Evolutionary conservation across 2,329 filamentous ascomycete species (phyloP).

Genomic region (Sarocladium oryzae): DNA sequence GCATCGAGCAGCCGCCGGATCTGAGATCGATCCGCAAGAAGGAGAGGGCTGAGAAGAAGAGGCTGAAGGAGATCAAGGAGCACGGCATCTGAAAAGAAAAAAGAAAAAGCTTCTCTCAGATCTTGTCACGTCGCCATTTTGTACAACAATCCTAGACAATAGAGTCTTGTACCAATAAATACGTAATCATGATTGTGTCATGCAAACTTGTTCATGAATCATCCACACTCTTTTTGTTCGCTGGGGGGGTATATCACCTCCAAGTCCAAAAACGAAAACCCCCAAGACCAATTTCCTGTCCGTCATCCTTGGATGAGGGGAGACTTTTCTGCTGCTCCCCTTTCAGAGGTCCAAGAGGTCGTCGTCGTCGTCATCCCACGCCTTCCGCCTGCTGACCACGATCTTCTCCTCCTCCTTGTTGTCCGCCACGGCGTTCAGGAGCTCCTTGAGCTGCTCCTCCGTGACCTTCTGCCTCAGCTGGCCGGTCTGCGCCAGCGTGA

Average conservation of each 20-base stretch:
- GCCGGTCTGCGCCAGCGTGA: constrained; percentile 82
- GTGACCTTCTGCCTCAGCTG: constrained; percentile 84
- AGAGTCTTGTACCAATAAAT: constrained; percentile 1
- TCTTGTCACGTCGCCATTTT: not conserved
- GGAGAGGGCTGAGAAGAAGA: constrained; percentile 62
- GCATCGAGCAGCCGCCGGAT: constrained; percentile 85
- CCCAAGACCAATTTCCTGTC: no score
- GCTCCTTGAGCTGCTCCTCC: constrained; percentile 87
- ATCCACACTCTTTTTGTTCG: not conserved
- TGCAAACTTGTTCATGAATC: not conserved
- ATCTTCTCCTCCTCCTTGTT: constrained; percentile 76
- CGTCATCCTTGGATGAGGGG: no score
- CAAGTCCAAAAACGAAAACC: no score
- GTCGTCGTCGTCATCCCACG: constrained; percentile 78
- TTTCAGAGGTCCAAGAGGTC: constrained; percentile 60
- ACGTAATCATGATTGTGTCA: not conserved
- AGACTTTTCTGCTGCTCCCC: no score
- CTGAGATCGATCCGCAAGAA: constrained; percentile 68
- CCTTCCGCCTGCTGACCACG: constrained; percentile 77
- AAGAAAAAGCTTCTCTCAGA: not conserved
- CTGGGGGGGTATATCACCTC: constrained; percentile 2
- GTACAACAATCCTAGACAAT: not conserved
- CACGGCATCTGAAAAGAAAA: constrained; percentile 9
- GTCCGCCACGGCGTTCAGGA: constrained; percentile 79
- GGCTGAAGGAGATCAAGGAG: constrained; percentile 42